Conservation (phyloP, 2,329 filamentous ascomycete genomes). For the Aspergillus uvarum region DNA sequence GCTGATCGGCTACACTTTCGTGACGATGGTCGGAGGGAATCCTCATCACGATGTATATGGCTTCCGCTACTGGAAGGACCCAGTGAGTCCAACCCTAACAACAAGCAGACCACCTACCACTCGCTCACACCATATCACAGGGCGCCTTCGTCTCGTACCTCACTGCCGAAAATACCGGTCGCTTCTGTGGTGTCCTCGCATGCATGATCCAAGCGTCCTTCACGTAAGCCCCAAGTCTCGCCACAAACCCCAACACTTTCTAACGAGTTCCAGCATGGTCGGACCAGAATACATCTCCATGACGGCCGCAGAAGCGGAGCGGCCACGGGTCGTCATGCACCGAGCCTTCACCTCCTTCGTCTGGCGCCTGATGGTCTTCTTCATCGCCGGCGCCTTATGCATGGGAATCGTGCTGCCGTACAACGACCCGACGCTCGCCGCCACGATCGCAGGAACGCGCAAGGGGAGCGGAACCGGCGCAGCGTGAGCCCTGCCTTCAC, state of each 20-base stretch:
- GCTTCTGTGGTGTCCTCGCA: slow-evolving; percentile 54
- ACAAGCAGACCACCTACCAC: neutral
- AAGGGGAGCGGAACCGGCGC: slow-evolving; percentile 56
- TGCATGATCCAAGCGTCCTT: slow-evolving; percentile 70
- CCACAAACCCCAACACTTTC: neutral
- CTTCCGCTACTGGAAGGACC: slow-evolving; percentile 63
- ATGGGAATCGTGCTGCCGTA: slow-evolving; percentile 70
- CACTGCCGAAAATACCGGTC: slow-evolving; percentile 60
- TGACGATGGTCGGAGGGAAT: slow-evolving; percentile 78
- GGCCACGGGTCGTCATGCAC: slow-evolving; percentile 66
- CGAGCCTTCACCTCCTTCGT: slow-evolving; percentile 72
- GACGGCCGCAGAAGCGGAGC: slow-evolving; percentile 65
- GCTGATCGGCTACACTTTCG: slow-evolving; percentile 57
- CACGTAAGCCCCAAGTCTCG: slow-evolving; percentile 35
- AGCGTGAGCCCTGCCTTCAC: slow-evolving; percentile 34
- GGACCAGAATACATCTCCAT: slow-evolving; percentile 63
- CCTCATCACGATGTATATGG: slow-evolving; percentile 67
- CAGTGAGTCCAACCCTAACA: slow-evolving; percentile 39
- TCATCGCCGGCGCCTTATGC: slow-evolving; percentile 67
- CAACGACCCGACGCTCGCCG: slow-evolving; percentile 58
- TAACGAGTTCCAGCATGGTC: slow-evolving; percentile 44
- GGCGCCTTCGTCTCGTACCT: slow-evolving; percentile 66
- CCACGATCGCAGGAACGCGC: slow-evolving; percentile 47
- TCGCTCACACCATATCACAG: neutral
- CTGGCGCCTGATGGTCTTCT: slow-evolving; percentile 72